phyloP scores from a whole-genome alignment of 2,329 filamentous ascomycete genomes.

The Talaromyces sp. region DNA sequence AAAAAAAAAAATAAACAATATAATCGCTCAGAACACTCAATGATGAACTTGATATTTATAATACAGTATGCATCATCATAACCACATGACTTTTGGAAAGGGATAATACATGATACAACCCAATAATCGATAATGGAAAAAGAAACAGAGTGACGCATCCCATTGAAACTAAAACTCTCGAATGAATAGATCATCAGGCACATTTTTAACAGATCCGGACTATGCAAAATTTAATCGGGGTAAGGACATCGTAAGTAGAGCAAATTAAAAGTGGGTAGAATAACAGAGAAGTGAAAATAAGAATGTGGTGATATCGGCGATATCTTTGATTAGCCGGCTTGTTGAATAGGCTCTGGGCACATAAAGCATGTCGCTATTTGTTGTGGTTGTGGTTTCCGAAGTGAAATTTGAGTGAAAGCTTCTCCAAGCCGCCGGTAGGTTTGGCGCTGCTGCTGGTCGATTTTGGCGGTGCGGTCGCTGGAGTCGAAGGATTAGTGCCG shows the following conservation, averaged over 20 bases:
- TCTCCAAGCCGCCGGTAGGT: slow-evolving; percentile 8
- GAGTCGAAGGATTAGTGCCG: background rate
- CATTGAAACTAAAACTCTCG: background rate
- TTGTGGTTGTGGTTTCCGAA: background rate
- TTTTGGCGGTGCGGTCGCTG: background rate
- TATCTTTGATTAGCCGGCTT: slow-evolving; percentile 18
- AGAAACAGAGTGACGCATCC: background rate
- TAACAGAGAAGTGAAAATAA: background rate
- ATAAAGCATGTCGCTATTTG: background rate
- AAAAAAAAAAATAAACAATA: background rate
- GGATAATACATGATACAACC: background rate
- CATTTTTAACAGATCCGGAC: slow-evolving; percentile 2
- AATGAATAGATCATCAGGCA: background rate
- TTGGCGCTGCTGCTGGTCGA: background rate
- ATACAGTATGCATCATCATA: background rate
- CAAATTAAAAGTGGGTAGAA: background rate
- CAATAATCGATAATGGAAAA: background rate
- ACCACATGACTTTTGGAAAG: background rate
- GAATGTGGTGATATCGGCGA: slow-evolving; percentile 20
- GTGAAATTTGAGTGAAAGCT: slow-evolving; percentile 2
- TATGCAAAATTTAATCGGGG: background rate
- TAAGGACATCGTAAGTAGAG: background rate
- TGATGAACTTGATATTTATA: background rate
- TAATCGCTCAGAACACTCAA: background rate
- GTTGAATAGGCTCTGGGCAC: background rate